A percentile compares a stretch with the other conserved stretches of the same genome.
These are phyloP conservation scores for Globisporangium heterothallicum DNA, from an alignment of 352 stramenopile genomes.

Conservation along the genomic window DNA sequence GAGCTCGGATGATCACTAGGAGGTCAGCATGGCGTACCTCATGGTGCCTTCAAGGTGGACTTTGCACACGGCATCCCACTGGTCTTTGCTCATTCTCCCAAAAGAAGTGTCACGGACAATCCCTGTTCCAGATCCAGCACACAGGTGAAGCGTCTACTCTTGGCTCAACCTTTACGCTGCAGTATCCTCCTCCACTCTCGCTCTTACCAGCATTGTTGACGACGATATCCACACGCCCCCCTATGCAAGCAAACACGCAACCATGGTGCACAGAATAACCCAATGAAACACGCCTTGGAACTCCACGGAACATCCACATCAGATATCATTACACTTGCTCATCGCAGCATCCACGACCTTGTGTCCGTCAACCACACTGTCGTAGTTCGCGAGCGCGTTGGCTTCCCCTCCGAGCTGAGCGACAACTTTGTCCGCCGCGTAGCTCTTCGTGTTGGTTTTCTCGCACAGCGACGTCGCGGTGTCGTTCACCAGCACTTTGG, in stretches of 20 bases:
- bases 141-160: no score
- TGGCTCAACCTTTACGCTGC: no score
- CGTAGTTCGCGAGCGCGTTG: conserved; percentile 60
- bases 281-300: neutral
- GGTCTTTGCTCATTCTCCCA: conserved; percentile 75
- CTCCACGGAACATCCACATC: neutral
- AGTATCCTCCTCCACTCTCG: neutral
- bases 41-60: conserved; percentile 85
- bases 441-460: neutral
- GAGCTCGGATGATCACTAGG: no score
- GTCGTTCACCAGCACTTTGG: conserved; percentile 84
- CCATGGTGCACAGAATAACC: neutral
- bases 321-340: conserved; percentile 51
- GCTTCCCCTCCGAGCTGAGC: conserved; percentile 39
- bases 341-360: conserved; percentile 82
- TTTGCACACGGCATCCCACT: conserved; percentile 79
- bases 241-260: conserved; percentile 16
- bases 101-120: conserved; percentile 88
- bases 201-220: conserved; percentile 91
- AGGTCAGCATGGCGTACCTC: conserved; percentile 28
- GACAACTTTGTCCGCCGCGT: conserved; percentile 61
- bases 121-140: conserved; percentile 15
- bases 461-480: conserved; percentile 18
- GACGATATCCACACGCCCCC: conserved; percentile 86
- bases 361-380: conserved; percentile 64